These are phyloP conservation scores for Lentinula detonsa DNA, from an alignment of 768 basidiomycete species.

Conservation along the genomic window DNA sequence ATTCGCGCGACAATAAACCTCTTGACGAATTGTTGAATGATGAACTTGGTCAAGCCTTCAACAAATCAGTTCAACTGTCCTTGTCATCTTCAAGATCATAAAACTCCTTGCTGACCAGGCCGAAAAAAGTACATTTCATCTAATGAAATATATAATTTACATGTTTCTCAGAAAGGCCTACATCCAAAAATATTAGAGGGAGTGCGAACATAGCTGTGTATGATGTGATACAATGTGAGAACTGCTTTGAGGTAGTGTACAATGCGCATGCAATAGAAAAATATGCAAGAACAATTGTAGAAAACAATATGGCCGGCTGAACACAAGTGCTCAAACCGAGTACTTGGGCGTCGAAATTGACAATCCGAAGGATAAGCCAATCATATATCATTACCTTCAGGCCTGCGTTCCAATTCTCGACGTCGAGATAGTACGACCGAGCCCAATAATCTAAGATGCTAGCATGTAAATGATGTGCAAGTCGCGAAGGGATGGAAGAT, in stretches of 20 bases:
- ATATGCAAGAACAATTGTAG: neutral
- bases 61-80: slow-evolving; percentile 18
- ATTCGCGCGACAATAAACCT: slow-evolving; percentile 58
- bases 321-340: no score
- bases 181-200: neutral
- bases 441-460: slow-evolving; percentile 45
- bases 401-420: slow-evolving; percentile 22
- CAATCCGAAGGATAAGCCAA: neutral
- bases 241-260: neutral
- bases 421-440: slow-evolving; percentile 61
- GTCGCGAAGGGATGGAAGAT: neutral
- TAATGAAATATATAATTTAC: slow-evolving; percentile 5
- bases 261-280: neutral
- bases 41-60: slow-evolving; percentile 51
- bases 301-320: no score
- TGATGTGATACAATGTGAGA: neutral
- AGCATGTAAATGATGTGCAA: no score
- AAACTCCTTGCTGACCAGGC: neutral
- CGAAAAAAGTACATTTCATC: neutral
- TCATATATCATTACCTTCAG: neutral
- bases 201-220: neutral
- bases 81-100: neutral
- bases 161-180: neutral
- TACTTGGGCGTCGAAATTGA: neutral
- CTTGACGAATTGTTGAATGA: slow-evolving; percentile 59